Base-by-base conservation (phyloP, 805 yeast species). In the Cyberlindnera mycetangii region DNA sequence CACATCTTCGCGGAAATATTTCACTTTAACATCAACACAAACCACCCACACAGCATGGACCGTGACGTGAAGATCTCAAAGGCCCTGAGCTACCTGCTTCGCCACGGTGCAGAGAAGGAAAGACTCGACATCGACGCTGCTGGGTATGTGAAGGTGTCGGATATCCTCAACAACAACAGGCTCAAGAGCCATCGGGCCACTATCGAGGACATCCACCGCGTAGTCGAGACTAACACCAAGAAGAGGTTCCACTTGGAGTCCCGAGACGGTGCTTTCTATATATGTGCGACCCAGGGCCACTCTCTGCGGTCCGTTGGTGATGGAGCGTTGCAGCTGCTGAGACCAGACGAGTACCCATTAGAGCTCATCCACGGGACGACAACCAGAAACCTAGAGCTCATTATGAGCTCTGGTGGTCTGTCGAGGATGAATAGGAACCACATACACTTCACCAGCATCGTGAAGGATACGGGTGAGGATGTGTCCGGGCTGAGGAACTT, bases 211-310 rank as follows among this genome's bases (percentile, higher is more conserved):
- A 59, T 93, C 4, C 55, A 68, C 33, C 56, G 77, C 16, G 73
- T 89, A 1, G 96, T 89, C 0, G 70, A 62, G 0, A 68, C 61
- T 7, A 86, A 90, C 55, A 80, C 74, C 42, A 92, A 92, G 65
- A 72, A 82, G 53, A 63, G 99, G 43, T 92, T 82, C 64, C 72
- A 74, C 28, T 48, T 89, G 11, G 47, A 47, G 7, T 40, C 42
- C 5, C 54, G 54, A 9, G 64, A 60, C 6, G 66, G 54, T 5
- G 64, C 60, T 11, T 39, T 49, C 11, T 39, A 53, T 28, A 78
- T 92, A n/a, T 79, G 97, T 59, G 98, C 99, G 4, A 83, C 83
- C 41, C 99, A 93, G 64, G 99, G 99, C 4, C 99, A 93, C 62
- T 81, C 95, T 0, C 66, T 92, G 5, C 59, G 62, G 27, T 46